These are phyloP conservation scores for Jaltomata sinuosa DNA, from an alignment of 257 asterid species.

Conservation along the genomic window DNA sequence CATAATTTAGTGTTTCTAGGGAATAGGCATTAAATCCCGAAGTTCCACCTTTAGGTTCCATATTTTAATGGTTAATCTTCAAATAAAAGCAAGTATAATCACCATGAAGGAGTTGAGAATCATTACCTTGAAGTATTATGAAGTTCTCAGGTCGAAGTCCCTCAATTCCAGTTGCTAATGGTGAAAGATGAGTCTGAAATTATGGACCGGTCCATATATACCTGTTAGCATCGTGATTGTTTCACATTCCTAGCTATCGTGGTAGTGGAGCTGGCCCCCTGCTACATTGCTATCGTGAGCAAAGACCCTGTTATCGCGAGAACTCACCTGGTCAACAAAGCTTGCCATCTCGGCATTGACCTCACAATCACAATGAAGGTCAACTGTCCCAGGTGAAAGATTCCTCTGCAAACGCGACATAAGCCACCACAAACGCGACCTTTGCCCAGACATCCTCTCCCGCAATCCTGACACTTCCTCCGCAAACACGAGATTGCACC, in stretches of 20 bases:
- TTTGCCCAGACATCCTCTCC: not conserved
- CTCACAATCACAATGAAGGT: not conserved
- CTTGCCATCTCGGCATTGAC: not conserved
- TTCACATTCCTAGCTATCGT: not conserved
- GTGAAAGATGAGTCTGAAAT: not conserved
- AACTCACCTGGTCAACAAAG: not conserved
- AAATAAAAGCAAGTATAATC: not conserved
- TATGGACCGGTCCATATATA: not conserved
- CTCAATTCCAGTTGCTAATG: not conserved
- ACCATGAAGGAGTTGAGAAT: not conserved
- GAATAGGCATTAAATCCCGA: not conserved
- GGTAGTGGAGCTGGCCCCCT: not conserved
- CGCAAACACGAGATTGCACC: not conserved
- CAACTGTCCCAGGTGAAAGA: not conserved
- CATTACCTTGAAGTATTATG: not conserved
- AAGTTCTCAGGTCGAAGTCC: not conserved
- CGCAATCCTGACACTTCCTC: not conserved
- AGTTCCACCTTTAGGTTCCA: not conserved
- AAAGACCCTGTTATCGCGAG: not conserved
- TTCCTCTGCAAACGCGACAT: not conserved
- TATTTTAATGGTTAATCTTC: not conserved
- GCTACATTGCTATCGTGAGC: not conserved
- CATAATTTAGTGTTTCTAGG: not conserved
- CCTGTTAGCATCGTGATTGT: not conserved
- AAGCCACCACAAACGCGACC: not conserved